Percentiles rank a stretch among this genome's conserved stretches.
Evolutionary conservation across 306 rosid genomes (phyloP).

Genomic region (Castanea mollissima): DNA sequence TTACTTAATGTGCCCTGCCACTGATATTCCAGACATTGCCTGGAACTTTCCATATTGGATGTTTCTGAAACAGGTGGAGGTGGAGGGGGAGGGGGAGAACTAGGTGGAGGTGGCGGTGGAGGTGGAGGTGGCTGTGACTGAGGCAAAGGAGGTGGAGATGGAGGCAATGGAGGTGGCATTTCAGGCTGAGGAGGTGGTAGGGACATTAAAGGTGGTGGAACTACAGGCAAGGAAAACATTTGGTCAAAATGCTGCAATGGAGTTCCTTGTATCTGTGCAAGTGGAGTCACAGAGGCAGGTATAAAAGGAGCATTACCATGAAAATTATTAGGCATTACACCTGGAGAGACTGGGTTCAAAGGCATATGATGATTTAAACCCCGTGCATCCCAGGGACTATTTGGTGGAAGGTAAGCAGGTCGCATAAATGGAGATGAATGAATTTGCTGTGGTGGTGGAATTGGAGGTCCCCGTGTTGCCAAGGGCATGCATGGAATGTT

Average conservation of each 20-base stretch:
- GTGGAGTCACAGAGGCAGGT: conserved; percentile 87
- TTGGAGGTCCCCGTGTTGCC: conserved; percentile 58
- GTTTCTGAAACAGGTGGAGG: conserved; percentile 63
- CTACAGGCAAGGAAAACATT: conserved; percentile 47
- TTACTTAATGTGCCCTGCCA: conserved; percentile 90
- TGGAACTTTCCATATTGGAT: conserved; percentile 43
- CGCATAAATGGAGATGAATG: conserved; percentile 64
- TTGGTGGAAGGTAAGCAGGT: conserved; percentile 70
- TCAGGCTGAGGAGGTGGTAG: conserved; percentile 73
- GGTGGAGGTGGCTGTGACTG: conserved; percentile 65
- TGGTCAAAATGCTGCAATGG: conserved; percentile 67
- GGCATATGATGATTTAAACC: conserved; percentile 67
- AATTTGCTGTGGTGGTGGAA: conserved; percentile 72
- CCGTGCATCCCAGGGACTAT: conserved; percentile 72
- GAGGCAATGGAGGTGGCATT: conserved; percentile 70
- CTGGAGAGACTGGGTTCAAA: conserved; percentile 53
- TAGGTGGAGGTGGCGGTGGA: conserved; percentile 81
- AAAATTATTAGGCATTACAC: conserved; percentile 49
- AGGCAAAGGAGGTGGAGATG: conserved; percentile 87
- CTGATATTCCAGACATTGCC: conserved; percentile 44
- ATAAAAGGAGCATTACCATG: conserved; percentile 66
- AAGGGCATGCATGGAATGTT: conserved; percentile 45
- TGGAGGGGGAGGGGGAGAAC: conserved; percentile 70
- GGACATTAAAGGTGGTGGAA: conserved; percentile 59
- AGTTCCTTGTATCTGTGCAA: conserved; percentile 72